Evolutionary conservation across 257 asterid species (phyloP).

Genomic region (Solanum dulcamara): DNA sequence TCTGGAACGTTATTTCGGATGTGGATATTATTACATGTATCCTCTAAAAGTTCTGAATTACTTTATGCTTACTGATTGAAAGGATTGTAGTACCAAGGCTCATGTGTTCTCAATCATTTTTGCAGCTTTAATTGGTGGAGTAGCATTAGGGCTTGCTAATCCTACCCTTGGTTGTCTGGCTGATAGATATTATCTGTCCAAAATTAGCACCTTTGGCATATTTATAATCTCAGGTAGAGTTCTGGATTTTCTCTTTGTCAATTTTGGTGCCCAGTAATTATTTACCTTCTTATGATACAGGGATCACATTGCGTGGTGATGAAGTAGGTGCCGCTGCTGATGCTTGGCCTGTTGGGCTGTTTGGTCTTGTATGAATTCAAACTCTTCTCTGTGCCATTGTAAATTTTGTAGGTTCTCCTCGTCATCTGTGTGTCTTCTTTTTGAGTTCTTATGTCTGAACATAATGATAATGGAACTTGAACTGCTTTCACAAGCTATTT

Average conservation of each 20-base stretch:
- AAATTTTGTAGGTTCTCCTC: constrained; percentile 2
- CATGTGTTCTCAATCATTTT: constrained; percentile 2
- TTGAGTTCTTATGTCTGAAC: background rate
- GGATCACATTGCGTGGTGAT: constrained; percentile 71
- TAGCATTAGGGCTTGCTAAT: constrained; percentile 66
- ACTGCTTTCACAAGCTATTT: background rate
- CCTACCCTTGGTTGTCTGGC: constrained; percentile 89
- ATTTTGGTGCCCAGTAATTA: background rate
- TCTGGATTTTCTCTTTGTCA: background rate
- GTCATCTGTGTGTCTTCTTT: background rate
- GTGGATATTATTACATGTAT: background rate
- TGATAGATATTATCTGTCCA: constrained; percentile 54
- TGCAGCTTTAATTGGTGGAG: constrained; percentile 88
- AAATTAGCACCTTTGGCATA: constrained; percentile 78
- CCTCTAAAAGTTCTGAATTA: background rate
- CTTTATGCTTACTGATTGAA: background rate
- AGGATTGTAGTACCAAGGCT: background rate
- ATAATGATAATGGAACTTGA: background rate
- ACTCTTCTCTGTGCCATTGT: constrained; percentile 8
- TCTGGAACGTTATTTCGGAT: background rate
- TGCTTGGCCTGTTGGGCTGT: constrained; percentile 95
- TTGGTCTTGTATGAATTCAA: constrained; percentile 64
- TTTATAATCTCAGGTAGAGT: constrained; percentile 66
- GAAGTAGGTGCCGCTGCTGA: constrained; percentile 82
- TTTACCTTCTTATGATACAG: constrained; percentile 20